A percentile compares a stretch with the other conserved stretches of the same genome.
These are phyloP conservation scores for Sugiyamaella qingdaonensis DNA, from an alignment of 805 yeast genomes.

Conservation along the genomic window DNA sequence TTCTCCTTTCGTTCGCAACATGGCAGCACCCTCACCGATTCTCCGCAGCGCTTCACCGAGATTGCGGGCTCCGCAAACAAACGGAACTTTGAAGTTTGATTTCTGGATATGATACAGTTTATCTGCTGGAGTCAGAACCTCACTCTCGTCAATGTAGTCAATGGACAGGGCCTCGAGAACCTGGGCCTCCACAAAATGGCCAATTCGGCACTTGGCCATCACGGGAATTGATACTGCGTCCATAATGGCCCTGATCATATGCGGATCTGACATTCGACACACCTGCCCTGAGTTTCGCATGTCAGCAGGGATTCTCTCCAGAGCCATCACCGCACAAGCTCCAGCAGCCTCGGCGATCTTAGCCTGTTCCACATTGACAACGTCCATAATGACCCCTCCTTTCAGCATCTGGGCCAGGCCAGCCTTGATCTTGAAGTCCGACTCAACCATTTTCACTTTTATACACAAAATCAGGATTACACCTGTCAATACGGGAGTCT, in stretches of 20 bases:
- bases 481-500: background rate
- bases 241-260: slow-evolving; percentile 72
- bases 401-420: slow-evolving; percentile 85
- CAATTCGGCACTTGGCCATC: slow-evolving; percentile 84
- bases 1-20: slow-evolving; percentile 84
- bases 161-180: slow-evolving; percentile 64
- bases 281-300: slow-evolving; percentile 79
- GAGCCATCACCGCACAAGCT: slow-evolving; percentile 87
- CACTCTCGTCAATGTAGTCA: slow-evolving; percentile 81
- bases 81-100: slow-evolving; percentile 60
- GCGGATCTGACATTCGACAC: slow-evolving; percentile 82
- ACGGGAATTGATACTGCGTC: slow-evolving; percentile 51
- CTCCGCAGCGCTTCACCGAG: slow-evolving; percentile 80
- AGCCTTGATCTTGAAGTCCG: slow-evolving; percentile 45
- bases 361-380: slow-evolving; percentile 77
- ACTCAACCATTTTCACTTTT: background rate
- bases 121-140: slow-evolving; percentile 81
- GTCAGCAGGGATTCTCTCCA: slow-evolving; percentile 81
- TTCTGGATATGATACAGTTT: slow-evolving; percentile 61
- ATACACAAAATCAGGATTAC: too few species aligned
- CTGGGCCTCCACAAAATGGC: slow-evolving; percentile 80
- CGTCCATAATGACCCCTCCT: slow-evolving; percentile 47
- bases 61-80: slow-evolving; percentile 80
- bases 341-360: slow-evolving; percentile 76
- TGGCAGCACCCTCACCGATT: slow-evolving; percentile 77